Base-by-base conservation (phyloP, 495 filamentous ascomycete genomes). In the Tuber melanosporum region DNA sequence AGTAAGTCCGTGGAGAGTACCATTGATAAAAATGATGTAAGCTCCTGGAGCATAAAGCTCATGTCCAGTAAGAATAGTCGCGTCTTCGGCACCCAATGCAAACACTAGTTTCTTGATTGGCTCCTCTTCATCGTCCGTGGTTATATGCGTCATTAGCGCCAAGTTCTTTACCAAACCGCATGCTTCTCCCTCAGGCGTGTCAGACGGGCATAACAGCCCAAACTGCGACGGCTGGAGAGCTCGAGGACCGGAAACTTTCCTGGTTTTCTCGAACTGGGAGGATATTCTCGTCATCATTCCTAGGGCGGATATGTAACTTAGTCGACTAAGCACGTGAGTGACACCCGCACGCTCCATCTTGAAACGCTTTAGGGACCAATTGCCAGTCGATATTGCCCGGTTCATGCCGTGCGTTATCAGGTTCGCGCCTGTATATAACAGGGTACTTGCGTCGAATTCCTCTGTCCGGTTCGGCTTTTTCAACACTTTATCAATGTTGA, bases 251-350 rank as follows among this genome's bases (percentile, higher is more conserved):
- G 90, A 92, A 78, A 99, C 93, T 84, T 99, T 99, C 79, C 95
- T 86, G 3, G 95, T 97, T 87, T 98, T 98, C 83, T 98, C 95
- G 83, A 99, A 98, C 86, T 98, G 95, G 89, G 92, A 96, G 86
- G 91, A 94, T 80, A 98, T 98, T 81, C 95, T 90, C 17, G 96
- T 98, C 96, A 99, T 98, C 96, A 98, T 98, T 75, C 96, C 96
- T n/a, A 99, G 88, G 17, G 96, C 96, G 80, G 92, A 93, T 85
- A 98, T 97, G 82, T 97, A 99, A 84, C 94, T 98, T 70, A 98
- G 86, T 69, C 95, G 90, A 86, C 94, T 98, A 26, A 99, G 87
- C 74, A 99, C 94, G 84, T 99, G 95, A 4, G 95, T 97, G 15
- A 99, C 94, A 81, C 95, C 95, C 36, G 95, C 95, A 84, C 95